Evolutionary conservation across 2,329 filamentous ascomycete genomes (phyloP).

Genomic region (Alternaria tenuissima): DNA sequence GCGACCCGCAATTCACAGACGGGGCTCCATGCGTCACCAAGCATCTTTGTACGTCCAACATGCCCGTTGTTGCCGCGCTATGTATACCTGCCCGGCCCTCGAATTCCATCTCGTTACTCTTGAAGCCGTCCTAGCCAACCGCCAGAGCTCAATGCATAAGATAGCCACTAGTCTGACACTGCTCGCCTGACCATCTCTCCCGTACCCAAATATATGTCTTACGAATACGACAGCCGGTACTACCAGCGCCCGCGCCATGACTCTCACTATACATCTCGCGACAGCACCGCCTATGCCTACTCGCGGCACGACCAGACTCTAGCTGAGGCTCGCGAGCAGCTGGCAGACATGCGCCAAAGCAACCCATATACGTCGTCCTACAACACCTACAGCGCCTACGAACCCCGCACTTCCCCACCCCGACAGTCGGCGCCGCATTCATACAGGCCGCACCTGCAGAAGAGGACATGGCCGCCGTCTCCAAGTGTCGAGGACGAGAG

Average conservation of each 20-base stretch:
- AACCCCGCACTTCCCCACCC: constrained; percentile 41
- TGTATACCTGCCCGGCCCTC: constrained; percentile 14
- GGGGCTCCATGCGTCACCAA: constrained; percentile 22
- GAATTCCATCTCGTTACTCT: constrained; percentile 1
- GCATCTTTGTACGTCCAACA: constrained; percentile 17
- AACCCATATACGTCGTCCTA: constrained; percentile 33
- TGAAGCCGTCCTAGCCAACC: constrained; percentile 11
- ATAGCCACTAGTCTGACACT: constrained; percentile 14
- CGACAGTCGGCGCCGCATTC: constrained; percentile 25
- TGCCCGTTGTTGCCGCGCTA: constrained; percentile 17
- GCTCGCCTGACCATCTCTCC: constrained; percentile 21
- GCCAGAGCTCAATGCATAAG: constrained; percentile 8
- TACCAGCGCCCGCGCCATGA: constrained; percentile 35
- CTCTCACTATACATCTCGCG: constrained; percentile 37
- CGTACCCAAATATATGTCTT: constrained; percentile 29
- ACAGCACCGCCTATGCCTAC: constrained; percentile 33
- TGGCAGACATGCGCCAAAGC: constrained; percentile 36
- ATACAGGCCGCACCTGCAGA: constrained; percentile 30
- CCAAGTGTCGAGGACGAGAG: constrained; percentile 76
- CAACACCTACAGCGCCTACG: constrained; percentile 39
- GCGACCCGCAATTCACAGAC: constrained; percentile 17
- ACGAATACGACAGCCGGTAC: constrained; percentile 38
- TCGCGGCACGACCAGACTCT: constrained; percentile 27
- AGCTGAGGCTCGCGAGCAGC: constrained; percentile 25
- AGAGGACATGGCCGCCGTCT: constrained; percentile 62